phyloP scores from a whole-genome alignment of 306 rosid genomes.

The Sophora flavescens region DNA sequence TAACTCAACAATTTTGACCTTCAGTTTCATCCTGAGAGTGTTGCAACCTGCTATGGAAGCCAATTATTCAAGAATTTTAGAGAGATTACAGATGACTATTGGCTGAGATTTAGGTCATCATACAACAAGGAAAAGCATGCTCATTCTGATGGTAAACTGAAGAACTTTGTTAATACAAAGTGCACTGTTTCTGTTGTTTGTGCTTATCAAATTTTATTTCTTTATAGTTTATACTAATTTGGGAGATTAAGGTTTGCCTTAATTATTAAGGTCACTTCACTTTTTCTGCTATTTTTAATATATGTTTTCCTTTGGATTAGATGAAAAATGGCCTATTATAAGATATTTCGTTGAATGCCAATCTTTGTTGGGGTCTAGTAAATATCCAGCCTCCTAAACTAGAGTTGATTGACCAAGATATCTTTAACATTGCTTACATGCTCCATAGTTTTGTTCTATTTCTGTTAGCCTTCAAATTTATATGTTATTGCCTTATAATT shows the following conservation, averaged over 20 bases:
- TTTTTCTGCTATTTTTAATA: slow-evolving; percentile 3
- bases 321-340: slow-evolving; percentile 27
- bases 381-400: slow-evolving; percentile 16
- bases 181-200: slow-evolving; percentile 19
- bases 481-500: slow-evolving; percentile 31
- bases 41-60: slow-evolving; percentile 87
- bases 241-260: slow-evolving; percentile 30
- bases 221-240: slow-evolving; percentile 19
- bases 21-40: slow-evolving; percentile 99
- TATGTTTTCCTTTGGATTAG: background rate
- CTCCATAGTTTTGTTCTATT: slow-evolving; percentile 41
- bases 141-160: slow-evolving; percentile 69
- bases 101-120: slow-evolving; percentile 69
- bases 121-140: slow-evolving; percentile 44
- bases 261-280: slow-evolving; percentile 1
- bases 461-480: slow-evolving; percentile 26
- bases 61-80: slow-evolving; percentile 89
- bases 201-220: slow-evolving; percentile 14
- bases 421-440: slow-evolving; percentile 23
- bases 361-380: slow-evolving; percentile 25
- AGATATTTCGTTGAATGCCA: slow-evolving; percentile 34
- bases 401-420: slow-evolving; percentile 20
- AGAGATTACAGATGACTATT: slow-evolving; percentile 79
- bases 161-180: slow-evolving; percentile 35
- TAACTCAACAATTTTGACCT: slow-evolving; percentile 53